Percentiles rank a stretch among this genome's conserved stretches.
These are phyloP conservation scores for Fusarium multiceps DNA, from an alignment of 2,329 filamentous ascomycete genomes.

Conservation along the genomic window DNA sequence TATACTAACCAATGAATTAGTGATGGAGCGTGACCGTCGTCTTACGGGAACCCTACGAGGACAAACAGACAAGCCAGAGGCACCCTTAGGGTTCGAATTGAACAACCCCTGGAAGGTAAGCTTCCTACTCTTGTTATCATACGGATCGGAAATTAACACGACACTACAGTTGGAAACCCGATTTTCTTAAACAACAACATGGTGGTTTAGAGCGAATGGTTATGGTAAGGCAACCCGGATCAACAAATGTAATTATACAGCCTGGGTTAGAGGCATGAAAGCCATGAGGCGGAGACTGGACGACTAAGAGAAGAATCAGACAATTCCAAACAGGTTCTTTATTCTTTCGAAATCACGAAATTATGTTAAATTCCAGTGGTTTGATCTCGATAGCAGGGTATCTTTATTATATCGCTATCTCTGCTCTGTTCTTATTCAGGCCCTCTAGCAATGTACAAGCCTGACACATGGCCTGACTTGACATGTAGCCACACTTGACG, in stretches of 20 bases:
- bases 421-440: conserved; percentile 81
- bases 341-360: neutral
- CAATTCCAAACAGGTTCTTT: conserved; percentile 9
- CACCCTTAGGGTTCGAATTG: conserved; percentile 69
- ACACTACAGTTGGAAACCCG: conserved; percentile 64
- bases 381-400: conserved; percentile 10
- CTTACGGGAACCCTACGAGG: conserved; percentile 69
- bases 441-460: conserved; percentile 91
- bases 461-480: conserved; percentile 93
- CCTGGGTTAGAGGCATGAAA: conserved; percentile 11
- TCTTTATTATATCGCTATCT: conserved; percentile 63
- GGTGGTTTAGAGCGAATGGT: conserved; percentile 16
- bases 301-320: conserved; percentile 30
- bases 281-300: conserved; percentile 7
- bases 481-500: conserved; percentile 91
- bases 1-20: conserved; percentile 51
- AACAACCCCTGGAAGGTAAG: conserved; percentile 73
- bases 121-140: neutral
- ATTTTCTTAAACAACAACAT: conserved; percentile 53
- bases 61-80: conserved; percentile 65
- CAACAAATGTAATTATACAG: conserved; percentile 40
- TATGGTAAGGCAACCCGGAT: conserved; percentile 20
- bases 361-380: neutral
- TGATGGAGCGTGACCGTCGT: conserved; percentile 74
- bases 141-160: neutral